phyloP scores from a whole-genome alignment of 176 grass and related monocot species.

The Oryza nivara region DNA sequence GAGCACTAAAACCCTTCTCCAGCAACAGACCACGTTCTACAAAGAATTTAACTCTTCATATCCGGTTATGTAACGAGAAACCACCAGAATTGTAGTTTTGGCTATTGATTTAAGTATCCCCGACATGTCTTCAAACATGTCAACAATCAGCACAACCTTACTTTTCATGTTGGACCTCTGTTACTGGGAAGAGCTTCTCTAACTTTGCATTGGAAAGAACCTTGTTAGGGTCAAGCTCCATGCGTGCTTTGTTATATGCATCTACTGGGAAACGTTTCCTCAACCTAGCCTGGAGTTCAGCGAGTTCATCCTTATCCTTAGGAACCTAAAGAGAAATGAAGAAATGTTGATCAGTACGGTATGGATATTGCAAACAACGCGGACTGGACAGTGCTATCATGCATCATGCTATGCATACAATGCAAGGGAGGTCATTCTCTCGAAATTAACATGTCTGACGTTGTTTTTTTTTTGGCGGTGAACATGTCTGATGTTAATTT shows the following conservation, averaged over 20 bases:
- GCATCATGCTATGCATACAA: conserved; percentile 16
- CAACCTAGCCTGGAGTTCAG: conserved; percentile 65
- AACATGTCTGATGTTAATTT: conserved; percentile 23
- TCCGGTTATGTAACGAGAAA: not conserved
- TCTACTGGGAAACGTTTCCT: conserved; percentile 78
- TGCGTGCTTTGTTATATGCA: conserved; percentile 73
- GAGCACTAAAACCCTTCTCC: not conserved
- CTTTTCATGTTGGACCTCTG: conserved; percentile 51
- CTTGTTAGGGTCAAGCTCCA: conserved; percentile 77
- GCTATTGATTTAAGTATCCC: not conserved
- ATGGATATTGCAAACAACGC: conserved; percentile 4
- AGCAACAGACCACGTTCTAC: conserved; percentile 2
- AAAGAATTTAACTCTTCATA: not conserved
- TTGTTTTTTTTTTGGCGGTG: not conserved
- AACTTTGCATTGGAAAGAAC: conserved; percentile 76
- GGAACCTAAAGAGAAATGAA: conserved; percentile 61
- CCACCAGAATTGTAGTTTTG: conserved; percentile 12
- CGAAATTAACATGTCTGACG: conserved; percentile 10
- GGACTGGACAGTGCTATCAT: not conserved
- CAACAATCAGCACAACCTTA: conserved; percentile 23
- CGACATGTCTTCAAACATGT: not conserved
- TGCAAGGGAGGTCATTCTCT: conserved; percentile 10
- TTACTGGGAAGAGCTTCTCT: conserved; percentile 71
- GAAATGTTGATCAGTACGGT: not conserved
- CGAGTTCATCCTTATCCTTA: conserved; percentile 83